Percentiles rank a stretch among this genome's conserved stretches.
phyloP scores from a whole-genome alignment of 805 yeast species.

The Cyberlindnera misumaiensis region DNA sequence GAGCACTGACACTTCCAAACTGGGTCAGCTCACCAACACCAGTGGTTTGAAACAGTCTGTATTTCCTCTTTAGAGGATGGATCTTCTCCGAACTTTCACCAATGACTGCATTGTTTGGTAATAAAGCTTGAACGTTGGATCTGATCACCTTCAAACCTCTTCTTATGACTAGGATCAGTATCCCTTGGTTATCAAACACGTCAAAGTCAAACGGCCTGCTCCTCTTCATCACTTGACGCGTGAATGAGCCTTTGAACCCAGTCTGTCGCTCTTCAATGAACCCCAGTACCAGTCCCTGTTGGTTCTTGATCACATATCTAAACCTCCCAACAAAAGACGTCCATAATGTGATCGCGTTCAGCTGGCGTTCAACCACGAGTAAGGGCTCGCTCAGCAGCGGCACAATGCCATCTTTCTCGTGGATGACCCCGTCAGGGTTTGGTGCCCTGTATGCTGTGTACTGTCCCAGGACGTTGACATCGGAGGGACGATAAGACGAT shows the following conservation, averaged over 20 bases:
- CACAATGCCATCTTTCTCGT: too few relatives aligned
- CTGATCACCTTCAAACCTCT: slow-evolving; percentile 83
- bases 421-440: too few relatives aligned
- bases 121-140: slow-evolving; percentile 66
- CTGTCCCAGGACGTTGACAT: too few relatives aligned
- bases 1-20: slow-evolving; percentile 81
- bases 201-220: slow-evolving; percentile 82
- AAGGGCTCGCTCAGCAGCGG: too few relatives aligned
- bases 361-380: too few relatives aligned
- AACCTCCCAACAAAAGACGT: too few relatives aligned
- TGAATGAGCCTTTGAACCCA: slow-evolving; percentile 41
- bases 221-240: slow-evolving; percentile 71
- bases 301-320: too few relatives aligned
- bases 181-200: slow-evolving; percentile 56
- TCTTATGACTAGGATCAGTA: slow-evolving; percentile 52
- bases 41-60: slow-evolving; percentile 58
- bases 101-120: slow-evolving; percentile 44
- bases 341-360: too few relatives aligned
- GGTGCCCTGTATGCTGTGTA: too few relatives aligned
- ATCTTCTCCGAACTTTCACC: slow-evolving; percentile 89
- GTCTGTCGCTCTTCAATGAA: slow-evolving; percentile 74
- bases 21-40: slow-evolving; percentile 46
- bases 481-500: too few relatives aligned
- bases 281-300: slow-evolving; percentile 32
- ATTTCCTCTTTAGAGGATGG: slow-evolving; percentile 88